phyloP scores from a whole-genome alignment of 1,284 basidiomycete species.

The Puccinia coronata region DNA sequence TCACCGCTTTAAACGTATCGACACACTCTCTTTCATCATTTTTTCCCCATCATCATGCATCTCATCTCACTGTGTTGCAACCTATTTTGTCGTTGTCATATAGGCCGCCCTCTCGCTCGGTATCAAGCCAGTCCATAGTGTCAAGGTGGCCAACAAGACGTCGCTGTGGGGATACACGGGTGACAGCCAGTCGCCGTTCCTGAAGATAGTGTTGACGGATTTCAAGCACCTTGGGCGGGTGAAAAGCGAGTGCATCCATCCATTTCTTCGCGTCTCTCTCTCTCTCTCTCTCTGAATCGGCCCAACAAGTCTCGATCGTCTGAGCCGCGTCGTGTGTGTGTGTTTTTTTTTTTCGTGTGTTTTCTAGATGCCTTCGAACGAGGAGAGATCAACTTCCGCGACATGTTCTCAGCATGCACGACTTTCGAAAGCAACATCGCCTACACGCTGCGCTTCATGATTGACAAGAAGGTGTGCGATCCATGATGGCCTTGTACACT shows the following conservation, averaged over 20 bases:
- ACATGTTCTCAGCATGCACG: constrained; percentile 65
- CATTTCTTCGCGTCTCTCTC: constrained; percentile 13
- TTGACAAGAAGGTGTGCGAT: constrained; percentile 76
- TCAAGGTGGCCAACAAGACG: constrained; percentile 67
- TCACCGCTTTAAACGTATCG: constrained; percentile 76
- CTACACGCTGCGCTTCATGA: constrained; percentile 89
- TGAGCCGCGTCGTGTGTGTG: background rate
- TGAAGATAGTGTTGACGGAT: constrained; percentile 75
- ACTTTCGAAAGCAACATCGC: constrained; percentile 91
- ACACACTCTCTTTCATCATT: constrained; percentile 57
- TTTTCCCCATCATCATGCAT: background rate
- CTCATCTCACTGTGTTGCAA: no score
- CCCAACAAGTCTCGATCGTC: constrained; percentile 50
- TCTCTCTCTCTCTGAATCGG: constrained; percentile 35
- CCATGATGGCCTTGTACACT: background rate
- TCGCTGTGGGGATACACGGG: constrained; percentile 84
- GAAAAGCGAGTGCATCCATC: constrained; percentile 74
- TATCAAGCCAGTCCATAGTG: constrained; percentile 53
- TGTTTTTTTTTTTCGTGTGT: background rate
- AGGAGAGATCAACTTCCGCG: constrained; percentile 71
- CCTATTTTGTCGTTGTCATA: no score
- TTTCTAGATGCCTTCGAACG: constrained; percentile 77
- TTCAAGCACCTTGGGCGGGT: constrained; percentile 78
- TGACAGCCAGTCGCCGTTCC: constrained; percentile 74
- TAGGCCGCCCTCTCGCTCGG: constrained; percentile 52